Evolutionary conservation across 2,329 filamentous ascomycete species (phyloP), one percentile per base, ranked within the genome.

Genomic region (Coniochaeta pulveracea): DNA sequence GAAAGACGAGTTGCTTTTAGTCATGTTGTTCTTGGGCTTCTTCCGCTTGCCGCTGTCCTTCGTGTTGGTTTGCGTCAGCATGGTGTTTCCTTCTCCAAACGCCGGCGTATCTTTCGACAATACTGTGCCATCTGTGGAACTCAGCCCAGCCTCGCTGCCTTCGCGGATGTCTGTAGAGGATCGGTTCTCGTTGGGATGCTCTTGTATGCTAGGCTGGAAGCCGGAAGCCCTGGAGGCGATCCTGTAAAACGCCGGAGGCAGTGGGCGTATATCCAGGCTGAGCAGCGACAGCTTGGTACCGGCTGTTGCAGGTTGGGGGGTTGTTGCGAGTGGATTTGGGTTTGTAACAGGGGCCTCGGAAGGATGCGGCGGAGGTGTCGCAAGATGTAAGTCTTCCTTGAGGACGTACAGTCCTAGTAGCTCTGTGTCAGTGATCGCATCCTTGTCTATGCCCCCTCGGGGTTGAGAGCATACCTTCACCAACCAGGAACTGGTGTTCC

Each of bases 1-100:
- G 51, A 95, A 98, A 1, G 89, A 94, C 8, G 91, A 98, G 56
- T 94, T 96, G 61, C 86, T 96, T 66, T 98, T 98, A 34, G 89
- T 79, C 55, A 98, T 91, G 55, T 93, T 96, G 58, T 89, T 96
- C 68, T 96, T 98, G 3, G 91, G 91, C 56, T 98, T 98, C 50
- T 80, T 75, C 52, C 76, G 72, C 65, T 95, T 95, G 42, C 73
- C 76, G 25, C 73, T 69, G 48, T 88, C 84, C 48, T 85, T 85
- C 19, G 69, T 65, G 33, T 70, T 68, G 12, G 68, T 65, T 3
- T 74, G 58, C 9, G 69, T 63, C 19, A 96, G 65, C 17, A 84
- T 69, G 6, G 79, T 70, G 51, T 94, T 96, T 34, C 83, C 82
- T 47, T 91, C 84, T 6, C 89, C 89, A 55, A 95, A 95, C 1